Evolutionary conservation across 176 grass and related monocot species (phyloP), one percentile per base, ranked within the genome.

Genomic region (Oryza longistaminata): DNA sequence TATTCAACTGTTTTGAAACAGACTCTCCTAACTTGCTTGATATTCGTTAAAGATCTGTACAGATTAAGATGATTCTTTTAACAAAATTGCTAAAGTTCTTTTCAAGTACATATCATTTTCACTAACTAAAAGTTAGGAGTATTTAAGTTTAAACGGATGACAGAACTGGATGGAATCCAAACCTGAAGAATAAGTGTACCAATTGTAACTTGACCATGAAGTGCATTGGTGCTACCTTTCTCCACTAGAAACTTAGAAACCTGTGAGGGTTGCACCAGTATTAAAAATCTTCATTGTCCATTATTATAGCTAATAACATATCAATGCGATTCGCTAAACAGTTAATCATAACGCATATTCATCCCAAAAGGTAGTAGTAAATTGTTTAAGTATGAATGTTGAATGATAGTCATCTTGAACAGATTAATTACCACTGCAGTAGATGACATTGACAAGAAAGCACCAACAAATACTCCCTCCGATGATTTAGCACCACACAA

Each of bases 391-490:
- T 11, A 86, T 55, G 45, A 58, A 74, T 52, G 39, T 61, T 27
- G 26, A 15, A 69, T 33, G 25, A 39, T 75, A 74, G 60, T 4
- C 69, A 79, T 78, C 70, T 49, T 68, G 53, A 83, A 48, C 12
- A 17, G 77, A 90, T 76, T 80, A 87, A 70, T 97, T 88, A 99
- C 97, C 97, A 99, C 93, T 89, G 93, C 97, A 73, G 97, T 96
- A 53, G 93, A 96, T 80, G 93, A 99, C 97, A 99, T 94, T 86
- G 97, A 99, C 78, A 99, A 89, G 88, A 99, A 99, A 21, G 97
- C 93, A 81, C 97, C 97, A 70, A 99, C 93, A 90, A 99, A 96
- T 75, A 99, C 76, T 44, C 97, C 93, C 82, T 99, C 93, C 0
- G 93, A 99, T 81, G 85, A 86, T 88, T 96, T 99, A 77, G 88